These are phyloP conservation scores for Phytophthora citrophthora DNA, from an alignment of 352 stramenopile genomes.

Conservation along the genomic window DNA sequence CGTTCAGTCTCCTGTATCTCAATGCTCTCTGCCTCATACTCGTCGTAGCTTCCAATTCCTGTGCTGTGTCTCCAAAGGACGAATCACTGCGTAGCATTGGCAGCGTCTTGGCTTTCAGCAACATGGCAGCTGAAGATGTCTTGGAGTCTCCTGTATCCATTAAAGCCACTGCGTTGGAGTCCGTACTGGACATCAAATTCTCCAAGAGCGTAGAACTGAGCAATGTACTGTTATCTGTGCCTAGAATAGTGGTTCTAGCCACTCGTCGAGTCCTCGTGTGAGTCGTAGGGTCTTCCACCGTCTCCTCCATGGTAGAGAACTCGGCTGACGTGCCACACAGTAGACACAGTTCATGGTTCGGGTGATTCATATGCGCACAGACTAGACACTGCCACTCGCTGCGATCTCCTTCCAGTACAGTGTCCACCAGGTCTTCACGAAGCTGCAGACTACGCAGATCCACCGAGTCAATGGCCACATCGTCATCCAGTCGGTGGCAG, in stretches of 20 bases:
- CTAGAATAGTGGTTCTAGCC: constrained; percentile 37
- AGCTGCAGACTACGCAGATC: constrained; percentile 57
- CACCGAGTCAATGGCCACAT: constrained; percentile 60
- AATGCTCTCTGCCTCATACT: constrained; percentile 61
- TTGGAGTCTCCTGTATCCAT: constrained; percentile 10
- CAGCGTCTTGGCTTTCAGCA: constrained; percentile 42
- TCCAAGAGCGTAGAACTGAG: constrained; percentile 41
- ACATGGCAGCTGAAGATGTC: constrained; percentile 9
- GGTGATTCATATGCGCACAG: constrained; percentile 79
- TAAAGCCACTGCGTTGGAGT: constrained; percentile 9
- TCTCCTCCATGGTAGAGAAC: constrained; percentile 52
- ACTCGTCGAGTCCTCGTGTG: constrained; percentile 19
- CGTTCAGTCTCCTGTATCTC: constrained; percentile 65
- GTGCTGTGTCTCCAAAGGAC: constrained; percentile 16
- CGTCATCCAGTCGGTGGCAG: constrained; percentile 41
- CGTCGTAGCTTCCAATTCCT: constrained; percentile 42
- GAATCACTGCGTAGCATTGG: constrained; percentile 33
- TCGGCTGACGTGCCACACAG: constrained; percentile 72
- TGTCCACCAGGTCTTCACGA: constrained; percentile 74
- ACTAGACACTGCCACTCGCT: constrained; percentile 82
- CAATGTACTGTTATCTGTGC: constrained; percentile 35
- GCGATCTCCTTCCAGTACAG: constrained; percentile 59
- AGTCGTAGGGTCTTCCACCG: constrained; percentile 31
- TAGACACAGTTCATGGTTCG: constrained; percentile 61
- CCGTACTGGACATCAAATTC: constrained; percentile 16